phyloP scores from a whole-genome alignment of 2,329 filamentous ascomycete genomes.

The Fusarium vanettenii region DNA sequence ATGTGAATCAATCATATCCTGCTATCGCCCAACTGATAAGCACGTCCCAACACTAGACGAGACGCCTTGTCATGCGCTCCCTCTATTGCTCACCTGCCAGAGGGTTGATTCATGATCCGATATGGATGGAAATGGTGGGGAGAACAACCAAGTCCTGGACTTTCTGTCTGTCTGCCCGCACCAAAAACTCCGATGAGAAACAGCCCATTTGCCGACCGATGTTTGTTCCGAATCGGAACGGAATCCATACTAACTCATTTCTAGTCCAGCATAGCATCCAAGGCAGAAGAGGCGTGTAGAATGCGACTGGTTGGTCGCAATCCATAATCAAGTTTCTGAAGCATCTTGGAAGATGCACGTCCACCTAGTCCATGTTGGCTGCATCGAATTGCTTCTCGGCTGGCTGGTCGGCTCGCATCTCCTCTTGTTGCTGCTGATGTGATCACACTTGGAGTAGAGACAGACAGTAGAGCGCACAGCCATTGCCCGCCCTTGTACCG shows the following conservation, averaged over 20 bases:
- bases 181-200: constrained; percentile 14
- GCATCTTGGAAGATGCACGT: constrained; percentile 2
- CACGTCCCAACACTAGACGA: constrained; percentile 1
- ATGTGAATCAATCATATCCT: constrained; percentile 18
- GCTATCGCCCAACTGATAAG: constrained; percentile 20
- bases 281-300: neutral
- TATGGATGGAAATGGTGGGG: constrained; percentile 30
- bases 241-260: neutral
- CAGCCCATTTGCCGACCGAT: constrained; percentile 4
- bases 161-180: constrained; percentile 7
- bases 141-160: constrained; percentile 6
- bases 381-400: constrained; percentile 12
- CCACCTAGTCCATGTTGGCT: constrained; percentile 12
- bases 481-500: neutral
- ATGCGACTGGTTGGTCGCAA: neutral
- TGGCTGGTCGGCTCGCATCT: constrained; percentile 26
- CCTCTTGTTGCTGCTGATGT: constrained; percentile 34
- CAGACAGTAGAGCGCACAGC: neutral
- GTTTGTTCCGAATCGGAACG: constrained; percentile 12
- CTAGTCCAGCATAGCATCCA: neutral
- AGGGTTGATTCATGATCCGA: constrained; percentile 26
- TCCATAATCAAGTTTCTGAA: constrained; percentile 3
- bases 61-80: constrained; percentile 35
- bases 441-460: constrained; percentile 21
- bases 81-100: constrained; percentile 33